Evolutionary conservation across 108 stramenopile species (phyloP).

Genomic region (Chaetoceros muelleri): DNA sequence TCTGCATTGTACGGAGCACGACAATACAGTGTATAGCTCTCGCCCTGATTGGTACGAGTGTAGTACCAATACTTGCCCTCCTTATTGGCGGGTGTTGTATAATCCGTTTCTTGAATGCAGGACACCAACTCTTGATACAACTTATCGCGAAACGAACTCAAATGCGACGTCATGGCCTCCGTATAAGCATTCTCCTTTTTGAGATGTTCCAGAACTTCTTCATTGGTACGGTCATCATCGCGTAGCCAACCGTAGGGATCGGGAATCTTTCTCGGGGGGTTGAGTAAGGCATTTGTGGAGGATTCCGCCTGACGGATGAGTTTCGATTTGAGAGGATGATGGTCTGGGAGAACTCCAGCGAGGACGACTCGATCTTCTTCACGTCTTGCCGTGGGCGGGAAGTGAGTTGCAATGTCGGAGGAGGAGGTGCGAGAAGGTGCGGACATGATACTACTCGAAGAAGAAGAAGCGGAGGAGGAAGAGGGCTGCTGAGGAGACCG

Average conservation of each 20-base stretch:
- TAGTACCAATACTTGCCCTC: constrained; percentile 75
- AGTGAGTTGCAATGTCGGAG: neutral
- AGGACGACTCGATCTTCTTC: constrained; percentile 57
- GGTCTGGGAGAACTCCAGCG: constrained; percentile 33
- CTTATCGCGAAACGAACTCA: constrained; percentile 36
- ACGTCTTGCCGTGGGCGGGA: constrained; percentile 48
- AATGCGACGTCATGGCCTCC: constrained; percentile 42
- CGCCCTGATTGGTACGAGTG: constrained; percentile 80
- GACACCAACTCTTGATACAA: constrained; percentile 74
- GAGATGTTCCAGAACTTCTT: constrained; percentile 67
- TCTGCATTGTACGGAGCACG: constrained; percentile 41
- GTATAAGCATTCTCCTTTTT: constrained; percentile 79
- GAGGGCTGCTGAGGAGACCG: too few relatives aligned
- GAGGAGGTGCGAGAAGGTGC: too few relatives aligned
- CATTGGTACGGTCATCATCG: constrained; percentile 64
- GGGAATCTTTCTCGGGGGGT: constrained; percentile 51
- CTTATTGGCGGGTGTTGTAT: constrained; percentile 54
- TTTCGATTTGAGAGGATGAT: constrained; percentile 14
- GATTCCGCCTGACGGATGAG: constrained; percentile 48
- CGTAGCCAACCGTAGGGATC: constrained; percentile 93
- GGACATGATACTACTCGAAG: too few relatives aligned
- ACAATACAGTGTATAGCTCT: constrained; percentile 76
- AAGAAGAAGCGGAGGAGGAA: too few relatives aligned
- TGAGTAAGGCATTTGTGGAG: constrained; percentile 49
- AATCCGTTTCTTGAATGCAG: constrained; percentile 75